Evolutionary conservation across 1,284 basidiomycete genomes (phyloP), one percentile per base, ranked within the genome.

Genomic region (Malassezia brasiliensis): DNA sequence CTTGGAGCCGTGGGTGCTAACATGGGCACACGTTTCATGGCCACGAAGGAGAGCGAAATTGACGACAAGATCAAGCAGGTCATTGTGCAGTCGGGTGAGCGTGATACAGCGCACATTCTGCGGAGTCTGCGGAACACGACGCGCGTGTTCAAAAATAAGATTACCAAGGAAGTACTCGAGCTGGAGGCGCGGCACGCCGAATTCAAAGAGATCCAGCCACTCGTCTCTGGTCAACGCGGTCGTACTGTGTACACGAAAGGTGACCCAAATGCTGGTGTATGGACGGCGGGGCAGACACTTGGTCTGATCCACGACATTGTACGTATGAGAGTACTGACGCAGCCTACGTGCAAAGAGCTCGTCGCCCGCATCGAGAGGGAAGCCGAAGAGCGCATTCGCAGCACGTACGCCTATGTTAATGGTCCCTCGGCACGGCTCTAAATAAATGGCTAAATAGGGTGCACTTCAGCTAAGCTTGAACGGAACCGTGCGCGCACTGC

Each of bases 41-140:
- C 84, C 75, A 78, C 78, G 28, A 67, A 67, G 32, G 77, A 78
- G 67, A 84, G 86, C 52, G 84, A 87, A 17, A 90, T 93, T 59
- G 89, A 94, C 76, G 81, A 86, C 62, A 87, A 83, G 63, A 87
- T 96, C 80, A 96, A 96, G 77, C 79, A 89, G 50, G 85, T 82
- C 74, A 93, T 96, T 50, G 85, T 96, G 47, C 79, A 81, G 10
- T 83, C 88, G 6, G 83, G 81, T 6, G 90, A 96, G 76, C 80
- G 81, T 53, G 86, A 93, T 57, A 81, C 80, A 32, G 76, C 85
- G 7, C 91, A 94, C 77, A 91, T 94, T 67, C 90, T 96, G 80
- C 83, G 90, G 19, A 69, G 75, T 3, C 50, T 93, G 47, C 80
- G 81, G 67, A 93, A 93, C 75, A 91, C 89, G 1, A 84, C 88